phyloP scores from a whole-genome alignment of 129 eudicot species.

The sunflower (Helianthus annuus) region HanXRQr2.0-SUNRISE NC_035446.2:115687807-115688306 shows the following conservation, averaged over 20 bases:
- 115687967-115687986: conserved; percentile 19
- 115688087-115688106: conserved; percentile 2
- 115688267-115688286: too few relatives aligned
- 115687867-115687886: conserved; percentile 22
- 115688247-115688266: too few relatives aligned
- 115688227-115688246: too few relatives aligned
- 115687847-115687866: conserved; percentile 29
- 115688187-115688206: too few relatives aligned
- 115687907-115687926: conserved; percentile 33
- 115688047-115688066: conserved; percentile 13
- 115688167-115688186: too few relatives aligned
- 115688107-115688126: background rate
- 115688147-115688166: background rate
- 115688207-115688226: too few relatives aligned
- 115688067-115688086: conserved; percentile 22
- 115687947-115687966: conserved; percentile 22
- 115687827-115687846: background rate
- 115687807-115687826: background rate
- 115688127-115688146: background rate
- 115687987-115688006: conserved; percentile 6
- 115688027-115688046: conserved; percentile 9
- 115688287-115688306: too few relatives aligned
- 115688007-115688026: conserved; percentile 11
- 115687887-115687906: conserved; percentile 25
- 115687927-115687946: conserved; percentile 26